Base-by-base conservation (phyloP, 2,329 filamentous ascomycete genomes). In the Fusarium sp. region DNA sequence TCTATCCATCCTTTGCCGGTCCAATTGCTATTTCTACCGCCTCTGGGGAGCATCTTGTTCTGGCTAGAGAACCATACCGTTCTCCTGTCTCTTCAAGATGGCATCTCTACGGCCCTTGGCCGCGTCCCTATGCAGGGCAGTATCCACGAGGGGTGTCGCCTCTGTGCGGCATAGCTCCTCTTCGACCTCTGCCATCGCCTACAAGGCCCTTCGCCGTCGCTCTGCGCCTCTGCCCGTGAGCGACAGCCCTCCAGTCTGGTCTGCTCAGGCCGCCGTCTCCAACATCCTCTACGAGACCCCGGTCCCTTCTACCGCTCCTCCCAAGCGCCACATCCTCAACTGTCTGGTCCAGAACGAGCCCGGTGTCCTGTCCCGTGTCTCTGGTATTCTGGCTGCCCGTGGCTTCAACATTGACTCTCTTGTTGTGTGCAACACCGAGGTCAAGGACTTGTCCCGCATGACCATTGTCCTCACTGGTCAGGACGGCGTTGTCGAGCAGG, bases 381-480 rank as follows among this genome's bases (percentile, higher is more conserved):
- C 97, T 1, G 97, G 97, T 65, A 98, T 99, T 81, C 88, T 99
- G 37, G 97, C 97, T 14, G 97, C 97, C 50, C 92, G 97, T 68
- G 97, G 97, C 76, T 99, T 99, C 91, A 99, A 99, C 88, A 99
- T 99, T 80, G 97, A 99, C 89, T 97, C 94, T 64, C 88, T 99
- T 74, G 97, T 99, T 65, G 97, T 99, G 71, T 99, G 97, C 88
- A 97, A 94, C 85, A 99, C 97, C 72, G 97, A 99, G 85, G 95
- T 99, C 29, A 94, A 96, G 79, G 97, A 99, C 81, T 89, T 99
- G 63, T 98, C 95, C 37, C 95, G 97, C 81, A 99, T 99, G 97
- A 99, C 97, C 67, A 98, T 99, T 80, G 97, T 99, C 76, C 89
- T 99, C 62, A 95, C 95, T 65, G 97, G 97, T 16, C 95, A 98